Evolutionary conservation across 129 eudicot species (phyloP), one percentile per base, ranked within the genome.

Genomic region (Artemisia annua): DNA sequence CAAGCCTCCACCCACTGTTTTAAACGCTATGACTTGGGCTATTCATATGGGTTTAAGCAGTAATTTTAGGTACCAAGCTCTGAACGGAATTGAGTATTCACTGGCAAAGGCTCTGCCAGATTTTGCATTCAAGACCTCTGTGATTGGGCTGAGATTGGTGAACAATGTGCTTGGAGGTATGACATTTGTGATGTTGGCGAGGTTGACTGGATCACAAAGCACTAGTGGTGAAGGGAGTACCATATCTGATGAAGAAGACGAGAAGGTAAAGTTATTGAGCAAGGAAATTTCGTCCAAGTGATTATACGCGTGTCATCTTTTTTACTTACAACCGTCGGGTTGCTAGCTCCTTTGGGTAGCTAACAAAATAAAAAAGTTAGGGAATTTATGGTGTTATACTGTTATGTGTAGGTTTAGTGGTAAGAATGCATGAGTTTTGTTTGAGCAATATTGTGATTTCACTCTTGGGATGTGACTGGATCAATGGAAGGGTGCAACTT

Each of bases 11-110:
- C 97, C 97, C 0, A 81, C 94, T 15, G 57, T 92, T 50, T 58
- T 92, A 73, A 92, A 89, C 59, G 91, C 96, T 0, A 7, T 73
- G 1, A 92, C 97, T 2, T 92, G 97, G 97, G 96, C 97, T 0
- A 72, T 82, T 61, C 97, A 92, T 66, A 89, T 92, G 97, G 97
- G 96, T 15, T 3, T 89, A 26, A 92, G 96, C 67, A 82, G 89
- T 49, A 92, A 92, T 68, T 78, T 92, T 24, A 85, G 96, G 81
- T 92, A 92, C 83, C 97, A 92, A 67, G 83, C 89, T 24, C 73
- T 92, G 77, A 92, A 92, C 18, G 96, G 96, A 66, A 32, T 89
- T 4, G 97, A 92, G 85, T 92, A 67, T 35, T 16, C 87, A 69
- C 74, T 90, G 14, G 87, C 73, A 10, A 87, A 87, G 13, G 79